Percentiles rank a stretch among this genome's conserved stretches.
Conservation (phyloP, 768 basidiomycete species). For the Tulasnella sp. region DNA sequence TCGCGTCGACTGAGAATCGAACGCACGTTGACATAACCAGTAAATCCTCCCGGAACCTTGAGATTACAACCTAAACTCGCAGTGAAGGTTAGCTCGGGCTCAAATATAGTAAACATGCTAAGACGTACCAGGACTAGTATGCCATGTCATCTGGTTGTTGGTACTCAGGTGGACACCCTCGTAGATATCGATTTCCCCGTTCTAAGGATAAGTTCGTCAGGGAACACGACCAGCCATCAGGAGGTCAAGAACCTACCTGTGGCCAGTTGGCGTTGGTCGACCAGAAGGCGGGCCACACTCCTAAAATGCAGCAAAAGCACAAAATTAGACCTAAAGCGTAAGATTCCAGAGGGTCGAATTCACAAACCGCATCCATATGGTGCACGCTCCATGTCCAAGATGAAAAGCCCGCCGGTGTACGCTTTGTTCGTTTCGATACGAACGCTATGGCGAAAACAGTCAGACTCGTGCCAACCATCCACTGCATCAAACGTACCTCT, state of each 20-base stretch:
- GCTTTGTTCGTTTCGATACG: conserved; percentile 28
- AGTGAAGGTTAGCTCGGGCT: not conserved
- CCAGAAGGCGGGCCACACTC: conserved; percentile 32
- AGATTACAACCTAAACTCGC: conserved; percentile 28
- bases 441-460: conserved; percentile 3
- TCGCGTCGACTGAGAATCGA: not conserved
- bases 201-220: not conserved
- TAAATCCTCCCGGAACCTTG: conserved; percentile 22
- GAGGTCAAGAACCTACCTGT: conserved; percentile 10
- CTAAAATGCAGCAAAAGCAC: conserved; percentile 4
- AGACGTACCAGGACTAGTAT: conserved; percentile 28
- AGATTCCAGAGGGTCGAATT: not conserved
- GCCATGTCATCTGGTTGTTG: conserved; percentile 31
- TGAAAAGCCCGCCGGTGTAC: conserved; percentile 30
- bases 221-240: not conserved
- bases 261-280: conserved; percentile 22
- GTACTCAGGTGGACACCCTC: conserved; percentile 32
- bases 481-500: conserved; percentile 19
- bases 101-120: not conserved
- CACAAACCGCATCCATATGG: conserved; percentile 31
- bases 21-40: conserved; percentile 27
- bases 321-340: not conserved
- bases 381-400: conserved; percentile 29
- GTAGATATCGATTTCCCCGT: conserved; percentile 32
- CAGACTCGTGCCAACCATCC: not conserved